These are phyloP conservation scores for Claviceps lovelessii DNA, from an alignment of 2,329 filamentous ascomycete genomes.

Conservation along the genomic window DNA sequence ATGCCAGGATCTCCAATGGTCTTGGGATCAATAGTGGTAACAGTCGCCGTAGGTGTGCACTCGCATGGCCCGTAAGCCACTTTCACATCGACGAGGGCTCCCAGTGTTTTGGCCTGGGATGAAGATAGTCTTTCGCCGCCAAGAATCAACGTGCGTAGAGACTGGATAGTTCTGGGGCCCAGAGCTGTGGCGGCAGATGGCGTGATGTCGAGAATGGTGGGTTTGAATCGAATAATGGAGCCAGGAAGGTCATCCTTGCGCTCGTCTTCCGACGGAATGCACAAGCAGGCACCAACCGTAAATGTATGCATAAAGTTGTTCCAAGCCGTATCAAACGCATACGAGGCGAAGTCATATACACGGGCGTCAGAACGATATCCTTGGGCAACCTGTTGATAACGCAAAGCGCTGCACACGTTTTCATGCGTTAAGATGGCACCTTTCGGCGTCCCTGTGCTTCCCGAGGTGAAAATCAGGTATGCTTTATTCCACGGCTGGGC, in stretches of 20 bases:
- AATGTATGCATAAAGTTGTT: slow-evolving; percentile 3
- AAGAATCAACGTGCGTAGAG: neutral
- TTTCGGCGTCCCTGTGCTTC: slow-evolving; percentile 13
- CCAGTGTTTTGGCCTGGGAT: neutral
- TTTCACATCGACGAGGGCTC: neutral
- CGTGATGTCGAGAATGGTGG: slow-evolving; percentile 4
- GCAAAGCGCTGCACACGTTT: slow-evolving; percentile 10
- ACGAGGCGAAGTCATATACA: slow-evolving; percentile 8
- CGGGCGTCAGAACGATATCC: slow-evolving; percentile 8
- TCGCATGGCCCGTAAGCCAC: slow-evolving; percentile 12
- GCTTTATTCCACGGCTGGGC: neutral
- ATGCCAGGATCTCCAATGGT: neutral
- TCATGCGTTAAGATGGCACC: slow-evolving; percentile 13
- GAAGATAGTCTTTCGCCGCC: slow-evolving; percentile 1
- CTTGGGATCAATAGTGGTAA: neutral
- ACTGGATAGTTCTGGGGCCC: neutral
- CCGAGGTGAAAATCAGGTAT: slow-evolving; percentile 12
- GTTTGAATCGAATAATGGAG: slow-evolving; percentile 3
- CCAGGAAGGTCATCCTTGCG: slow-evolving; percentile 3
- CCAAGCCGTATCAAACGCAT: slow-evolving; percentile 5
- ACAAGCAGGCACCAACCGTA: slow-evolving; percentile 6
- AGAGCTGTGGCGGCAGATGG: neutral
- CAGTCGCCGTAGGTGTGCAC: slow-evolving; percentile 4
- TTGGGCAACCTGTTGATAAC: slow-evolving; percentile 8
- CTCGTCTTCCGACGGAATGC: slow-evolving; percentile 8